Percentiles rank a stretch among this genome's conserved stretches.
Evolutionary conservation across 257 asterid species (phyloP).

Genomic region (Nicotiana otophora): DNA sequence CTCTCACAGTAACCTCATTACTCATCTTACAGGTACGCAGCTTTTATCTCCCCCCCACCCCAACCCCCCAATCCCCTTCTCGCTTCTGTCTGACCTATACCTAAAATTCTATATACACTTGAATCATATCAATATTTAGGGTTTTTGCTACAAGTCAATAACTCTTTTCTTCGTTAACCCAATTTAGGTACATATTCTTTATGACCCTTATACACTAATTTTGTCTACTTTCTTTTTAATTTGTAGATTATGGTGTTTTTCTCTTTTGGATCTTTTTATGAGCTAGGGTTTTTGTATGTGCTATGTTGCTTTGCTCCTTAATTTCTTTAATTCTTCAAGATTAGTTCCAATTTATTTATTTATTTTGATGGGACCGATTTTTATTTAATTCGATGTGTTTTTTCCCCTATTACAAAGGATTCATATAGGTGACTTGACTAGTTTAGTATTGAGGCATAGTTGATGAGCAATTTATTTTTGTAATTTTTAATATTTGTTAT

Average conservation of each 20-base stretch:
- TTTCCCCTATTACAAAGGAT: background rate
- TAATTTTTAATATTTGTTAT: background rate
- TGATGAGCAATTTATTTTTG: background rate
- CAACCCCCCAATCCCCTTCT: background rate
- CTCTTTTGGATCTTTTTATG: background rate
- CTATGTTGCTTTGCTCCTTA: background rate
- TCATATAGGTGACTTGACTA: background rate
- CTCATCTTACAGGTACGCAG: conserved; percentile 1
- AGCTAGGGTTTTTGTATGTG: background rate
- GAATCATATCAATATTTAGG: background rate
- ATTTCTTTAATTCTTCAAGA: background rate
- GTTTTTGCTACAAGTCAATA: background rate
- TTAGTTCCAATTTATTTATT: background rate
- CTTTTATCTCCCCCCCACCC: background rate
- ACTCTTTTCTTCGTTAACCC: background rate
- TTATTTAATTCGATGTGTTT: background rate
- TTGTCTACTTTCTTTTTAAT: background rate
- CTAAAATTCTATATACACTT: background rate
- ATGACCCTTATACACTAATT: background rate
- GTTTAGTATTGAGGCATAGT: background rate
- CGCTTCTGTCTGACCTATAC: background rate
- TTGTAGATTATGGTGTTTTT: background rate
- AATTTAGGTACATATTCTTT: background rate
- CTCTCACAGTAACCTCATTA: background rate
- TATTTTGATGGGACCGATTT: background rate